Conservation (phyloP, 768 basidiomycete genomes). For the Lentinula sp. region DNA sequence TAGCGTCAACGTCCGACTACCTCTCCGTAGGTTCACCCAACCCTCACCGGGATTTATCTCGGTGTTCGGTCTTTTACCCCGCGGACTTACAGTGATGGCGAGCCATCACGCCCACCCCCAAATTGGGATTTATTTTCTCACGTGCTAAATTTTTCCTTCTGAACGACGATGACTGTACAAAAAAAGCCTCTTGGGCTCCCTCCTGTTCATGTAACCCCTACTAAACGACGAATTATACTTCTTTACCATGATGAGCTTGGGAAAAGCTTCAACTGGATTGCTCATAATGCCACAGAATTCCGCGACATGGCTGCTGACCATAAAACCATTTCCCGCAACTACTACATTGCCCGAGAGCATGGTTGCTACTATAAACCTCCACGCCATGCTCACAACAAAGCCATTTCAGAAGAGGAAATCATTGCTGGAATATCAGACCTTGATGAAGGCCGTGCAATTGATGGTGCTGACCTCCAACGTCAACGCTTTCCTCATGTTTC, state of each 20-base stretch:
- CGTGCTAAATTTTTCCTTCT: background rate
- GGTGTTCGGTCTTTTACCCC: too few relatives aligned
- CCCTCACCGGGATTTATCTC: too few relatives aligned
- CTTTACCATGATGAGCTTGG: background rate
- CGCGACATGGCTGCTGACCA: background rate
- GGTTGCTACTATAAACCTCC: background rate
- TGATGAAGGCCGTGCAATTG: background rate
- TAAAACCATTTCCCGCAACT: background rate
- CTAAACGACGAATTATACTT: background rate
- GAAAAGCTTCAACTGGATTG: background rate
- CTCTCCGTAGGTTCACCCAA: too few relatives aligned
- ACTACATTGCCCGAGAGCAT: background rate
- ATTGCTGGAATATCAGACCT: background rate
- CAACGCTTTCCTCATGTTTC: background rate
- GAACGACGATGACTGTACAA: background rate
- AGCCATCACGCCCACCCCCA: background rate
- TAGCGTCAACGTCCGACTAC: too few relatives aligned
- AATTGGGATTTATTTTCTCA: background rate
- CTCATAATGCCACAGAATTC: background rate
- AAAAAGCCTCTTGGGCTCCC: background rate
- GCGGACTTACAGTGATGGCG: too few relatives aligned
- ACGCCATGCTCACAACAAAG: background rate
- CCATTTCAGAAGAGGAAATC: background rate
- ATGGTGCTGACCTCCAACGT: background rate
- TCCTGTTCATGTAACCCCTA: background rate